Evolutionary conservation across 768 basidiomycete genomes (phyloP).

Genomic region (Kondoa malvinella): DNA sequence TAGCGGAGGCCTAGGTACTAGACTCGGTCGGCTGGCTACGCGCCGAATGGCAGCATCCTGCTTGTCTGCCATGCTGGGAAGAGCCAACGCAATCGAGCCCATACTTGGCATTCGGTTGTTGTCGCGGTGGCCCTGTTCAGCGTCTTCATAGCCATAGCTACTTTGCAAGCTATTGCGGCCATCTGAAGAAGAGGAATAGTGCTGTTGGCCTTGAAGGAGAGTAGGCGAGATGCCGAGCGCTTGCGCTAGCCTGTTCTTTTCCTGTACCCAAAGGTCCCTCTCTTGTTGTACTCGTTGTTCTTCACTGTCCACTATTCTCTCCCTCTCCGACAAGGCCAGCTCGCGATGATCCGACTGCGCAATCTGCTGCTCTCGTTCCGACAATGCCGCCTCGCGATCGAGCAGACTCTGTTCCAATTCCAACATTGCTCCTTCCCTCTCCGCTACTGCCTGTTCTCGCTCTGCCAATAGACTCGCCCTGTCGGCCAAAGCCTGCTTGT

Average conservation of each 20-base stretch:
- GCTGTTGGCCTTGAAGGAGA: not conserved
- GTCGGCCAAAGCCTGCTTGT: conserved; percentile 9
- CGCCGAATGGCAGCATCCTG: conserved; percentile 19
- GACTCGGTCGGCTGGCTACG: conserved; percentile 26
- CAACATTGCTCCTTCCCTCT: not conserved
- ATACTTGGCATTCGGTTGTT: not conserved
- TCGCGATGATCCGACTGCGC: conserved; percentile 21
- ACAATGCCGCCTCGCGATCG: conserved; percentile 11
- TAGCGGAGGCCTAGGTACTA: conserved; percentile 25
- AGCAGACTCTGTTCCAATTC: too few relatives aligned
- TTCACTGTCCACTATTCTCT: conserved; percentile 17
- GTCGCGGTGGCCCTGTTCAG: not conserved
- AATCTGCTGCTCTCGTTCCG: conserved; percentile 23
- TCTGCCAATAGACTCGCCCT: not conserved
- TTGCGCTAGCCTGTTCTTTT: conserved; percentile 14
- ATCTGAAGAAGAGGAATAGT: conserved; percentile 6
- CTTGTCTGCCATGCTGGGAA: conserved; percentile 4
- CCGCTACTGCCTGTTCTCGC: not conserved
- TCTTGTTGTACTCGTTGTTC: conserved; percentile 5
- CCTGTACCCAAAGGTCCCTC: conserved; percentile 7
- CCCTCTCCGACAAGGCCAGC: conserved; percentile 18
- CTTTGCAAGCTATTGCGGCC: conserved; percentile 9
- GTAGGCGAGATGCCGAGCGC: conserved; percentile 6
- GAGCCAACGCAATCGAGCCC: not conserved
- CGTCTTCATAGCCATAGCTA: conserved; percentile 6